Evolutionary conservation across 2,329 filamentous ascomycete genomes (phyloP).

Genomic region (Pseudopyricularia javanii): DNA sequence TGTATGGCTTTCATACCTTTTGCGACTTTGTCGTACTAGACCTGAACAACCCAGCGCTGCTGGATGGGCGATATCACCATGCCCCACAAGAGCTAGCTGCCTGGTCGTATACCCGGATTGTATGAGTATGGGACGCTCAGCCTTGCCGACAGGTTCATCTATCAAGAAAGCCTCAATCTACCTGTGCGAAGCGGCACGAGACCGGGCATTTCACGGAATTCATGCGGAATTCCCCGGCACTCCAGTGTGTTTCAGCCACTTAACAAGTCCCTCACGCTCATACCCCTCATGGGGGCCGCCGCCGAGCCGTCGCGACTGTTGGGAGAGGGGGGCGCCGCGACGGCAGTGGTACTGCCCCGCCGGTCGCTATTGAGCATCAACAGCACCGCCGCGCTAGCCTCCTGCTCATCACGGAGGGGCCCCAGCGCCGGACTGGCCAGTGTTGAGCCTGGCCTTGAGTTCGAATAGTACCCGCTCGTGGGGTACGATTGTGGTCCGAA

Average conservation of each 20-base stretch:
- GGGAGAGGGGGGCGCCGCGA: conserved; percentile 9
- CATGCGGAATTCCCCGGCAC: too few species aligned
- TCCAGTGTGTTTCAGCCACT: conserved; percentile 26
- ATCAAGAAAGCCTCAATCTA: too few species aligned
- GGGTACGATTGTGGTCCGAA: conserved; percentile 39
- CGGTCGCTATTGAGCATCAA: conserved; percentile 80
- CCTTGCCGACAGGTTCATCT: too few species aligned
- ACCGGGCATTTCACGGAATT: too few species aligned
- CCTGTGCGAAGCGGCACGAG: too few species aligned
- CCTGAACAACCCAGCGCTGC: too few species aligned
- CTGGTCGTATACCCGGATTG: too few species aligned
- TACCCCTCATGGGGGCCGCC: conserved; percentile 20
- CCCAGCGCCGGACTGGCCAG: conserved; percentile 45
- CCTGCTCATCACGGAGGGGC: conserved; percentile 47
- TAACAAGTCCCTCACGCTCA: conserved; percentile 42
- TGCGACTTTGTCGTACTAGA: too few species aligned
- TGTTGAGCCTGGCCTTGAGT: conserved; percentile 34
- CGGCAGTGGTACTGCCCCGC: conserved; percentile 28
- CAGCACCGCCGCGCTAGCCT: conserved; percentile 75
- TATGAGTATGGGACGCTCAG: too few species aligned
- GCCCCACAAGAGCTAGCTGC: too few species aligned
- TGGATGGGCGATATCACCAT: too few species aligned
- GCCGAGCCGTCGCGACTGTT: conserved; percentile 16
- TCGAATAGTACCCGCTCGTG: conserved; percentile 8
- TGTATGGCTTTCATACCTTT: too few species aligned